Conservation (phyloP, 345 rosid genomes). For the Lepidium africanum region DNA sequence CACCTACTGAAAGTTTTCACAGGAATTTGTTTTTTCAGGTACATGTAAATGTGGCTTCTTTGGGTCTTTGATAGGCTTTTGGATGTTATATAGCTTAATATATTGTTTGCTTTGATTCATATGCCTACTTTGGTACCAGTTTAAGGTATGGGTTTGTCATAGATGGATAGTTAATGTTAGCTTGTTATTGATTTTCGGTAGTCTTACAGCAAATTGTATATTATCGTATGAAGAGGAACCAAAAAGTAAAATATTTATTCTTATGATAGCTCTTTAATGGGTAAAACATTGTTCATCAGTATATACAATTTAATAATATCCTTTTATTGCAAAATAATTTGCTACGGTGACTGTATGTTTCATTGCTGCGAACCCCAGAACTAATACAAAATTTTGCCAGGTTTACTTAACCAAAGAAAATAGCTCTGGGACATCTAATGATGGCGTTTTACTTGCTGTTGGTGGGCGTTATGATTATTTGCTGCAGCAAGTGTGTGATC, state of each 20-base stretch:
- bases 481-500: conserved; percentile 71
- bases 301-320: neutral
- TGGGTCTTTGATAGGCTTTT: neutral
- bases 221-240: neutral
- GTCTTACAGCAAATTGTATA: neutral
- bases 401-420: conserved; percentile 62
- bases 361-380: neutral
- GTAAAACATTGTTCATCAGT: neutral
- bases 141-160: neutral
- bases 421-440: conserved; percentile 55
- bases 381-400: conserved; percentile 30
- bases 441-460: conserved; percentile 74
- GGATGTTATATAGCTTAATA: neutral
- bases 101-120: neutral
- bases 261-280: neutral
- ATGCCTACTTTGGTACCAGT: neutral
- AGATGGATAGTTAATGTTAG: neutral
- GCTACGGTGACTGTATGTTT: neutral
- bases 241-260: neutral
- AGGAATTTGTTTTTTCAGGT: conserved; percentile 86
- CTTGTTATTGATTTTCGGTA: neutral
- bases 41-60: conserved; percentile 5
- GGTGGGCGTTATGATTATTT: conserved; percentile 94
- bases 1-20: conserved; percentile 83
- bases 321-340: neutral